Base-by-base conservation (phyloP, 2,329 filamentous ascomycete genomes). In the Colletotrichum chlorophyti region DNA sequence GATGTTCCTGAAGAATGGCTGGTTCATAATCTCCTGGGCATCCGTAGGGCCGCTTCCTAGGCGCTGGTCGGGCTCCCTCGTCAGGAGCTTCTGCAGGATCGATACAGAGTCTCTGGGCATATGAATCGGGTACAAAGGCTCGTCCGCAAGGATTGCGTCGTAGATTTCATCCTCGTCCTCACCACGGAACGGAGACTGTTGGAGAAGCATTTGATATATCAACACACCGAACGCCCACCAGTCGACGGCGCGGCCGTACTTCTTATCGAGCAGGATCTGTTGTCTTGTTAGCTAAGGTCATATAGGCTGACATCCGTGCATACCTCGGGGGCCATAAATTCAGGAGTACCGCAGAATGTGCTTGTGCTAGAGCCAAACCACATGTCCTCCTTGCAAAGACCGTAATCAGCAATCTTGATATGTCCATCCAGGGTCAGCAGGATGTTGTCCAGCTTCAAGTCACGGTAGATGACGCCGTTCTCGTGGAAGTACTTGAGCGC, bases 141-240 rank as follows among this genome's bases (percentile, higher is more conserved):
- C 95, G 71, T 99, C 95, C 7, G 94, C 93, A 38, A 99, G 85
- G 78, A 99, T 98, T 31, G 95, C 94, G 68, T 99, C 95, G 79
- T 99, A 99, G 63, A 99, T 99, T 76, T 99, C 95, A 72, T 99
- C 95, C 71, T 99, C 96, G 67, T 99, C 95, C 74, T 99, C 96
- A 69, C 95, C 95, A 68, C 95, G 90, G 90, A 99, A 99, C 0
- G 95, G 95, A 26, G 94, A 98, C 74, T 99, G 96, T 72, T 99
- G 96, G 45, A 99, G 86, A 55, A 99, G 89, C 96, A 99, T 99
- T 75, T 99, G 95, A 79, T 99, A 99, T 69, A 99, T 99, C 67
- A 99, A 79, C 27, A 99, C 95, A 73, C 95, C 95, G 75, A 99
- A 99, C 6, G 96, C 96, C 95, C 95, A 99, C 95, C 95, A 99